Evolutionary conservation across 139 green algal species (phyloP), one percentile per base, ranked within the genome.

Genomic region (Marvania coccoides): DNA sequence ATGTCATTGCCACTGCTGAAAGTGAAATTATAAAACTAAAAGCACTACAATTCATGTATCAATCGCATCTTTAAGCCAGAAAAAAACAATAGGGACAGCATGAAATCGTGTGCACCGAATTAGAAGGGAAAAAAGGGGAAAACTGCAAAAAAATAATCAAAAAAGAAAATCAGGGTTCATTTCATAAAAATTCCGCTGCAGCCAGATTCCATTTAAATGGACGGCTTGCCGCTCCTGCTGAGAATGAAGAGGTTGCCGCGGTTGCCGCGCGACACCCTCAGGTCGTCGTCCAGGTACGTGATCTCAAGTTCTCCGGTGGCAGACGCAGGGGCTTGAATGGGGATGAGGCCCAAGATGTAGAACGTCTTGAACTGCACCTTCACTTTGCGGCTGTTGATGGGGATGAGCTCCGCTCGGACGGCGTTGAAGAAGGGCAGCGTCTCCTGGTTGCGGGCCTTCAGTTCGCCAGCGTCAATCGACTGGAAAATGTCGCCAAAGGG

Each of bases 401-500:
- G 88, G 1, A 61, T 86, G 26, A 95, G 67, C 12, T 90, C 80
- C 13, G 89, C 89, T 23, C 37, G 34, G 23, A 88, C 78, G 80
- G 85, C 70, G 68, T 94, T 96, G 73, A 88, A 96, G 34, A 96
- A 86, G 3, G 89, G 89, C 24, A 56, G 78, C 0, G 83, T 87
- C 72, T 96, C 88, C 47, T 76, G 60, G 74, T 96, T 96, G 40
- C 69, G 58, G 0, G 88, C 89, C n/a, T 74, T 77, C 31, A 91
- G 63, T 4, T 80, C 89, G 3, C 48, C 67, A 4, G 67, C 73
- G 61, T 94, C 90, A 26, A 96, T 79, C 30, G 70, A 71, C 58
- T 96, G 90, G 65, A 84, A 96, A 33, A 96, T 96, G 46, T 86
- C 79, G 0, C 90, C 90, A 23, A 19, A 54, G 7, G 88, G 90